Evolutionary conservation across 2,329 filamentous ascomycete genomes (phyloP).

Genomic region (Aspergillus tamarii): DNA sequence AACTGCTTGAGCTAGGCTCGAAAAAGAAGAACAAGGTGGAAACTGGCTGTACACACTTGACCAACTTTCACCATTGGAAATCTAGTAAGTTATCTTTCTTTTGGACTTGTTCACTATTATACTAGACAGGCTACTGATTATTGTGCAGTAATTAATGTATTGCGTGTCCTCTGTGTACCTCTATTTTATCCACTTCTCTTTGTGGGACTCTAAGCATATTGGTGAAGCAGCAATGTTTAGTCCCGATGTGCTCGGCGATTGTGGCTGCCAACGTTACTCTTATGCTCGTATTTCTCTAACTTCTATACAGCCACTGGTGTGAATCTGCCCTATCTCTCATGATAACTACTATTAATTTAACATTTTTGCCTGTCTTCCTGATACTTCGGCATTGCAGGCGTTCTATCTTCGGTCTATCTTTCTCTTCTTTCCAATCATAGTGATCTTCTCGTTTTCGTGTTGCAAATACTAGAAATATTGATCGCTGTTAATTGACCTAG

Average conservation of each 20-base stretch:
- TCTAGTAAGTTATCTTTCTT: conserved; percentile 62
- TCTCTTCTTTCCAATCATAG: not conserved
- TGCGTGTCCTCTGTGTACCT: not conserved
- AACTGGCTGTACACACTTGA: conserved; percentile 98
- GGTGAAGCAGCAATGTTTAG: not conserved
- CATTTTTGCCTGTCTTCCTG: conserved; percentile 10
- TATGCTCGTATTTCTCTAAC: not conserved
- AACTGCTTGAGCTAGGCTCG: conserved; percentile 57
- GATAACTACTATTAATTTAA: conserved; percentile 13
- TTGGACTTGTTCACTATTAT: not conserved
- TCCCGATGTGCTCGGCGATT: not conserved
- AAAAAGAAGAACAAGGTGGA: conserved; percentile 85
- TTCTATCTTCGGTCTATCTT: not conserved
- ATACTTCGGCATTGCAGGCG: conserved; percentile 4
- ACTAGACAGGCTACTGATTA: conserved; percentile 22
- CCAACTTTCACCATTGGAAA: conserved; percentile 92
- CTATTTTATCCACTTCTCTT: not conserved
- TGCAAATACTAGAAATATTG: not conserved
- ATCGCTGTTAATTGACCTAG: not conserved
- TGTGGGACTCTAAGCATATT: not conserved
- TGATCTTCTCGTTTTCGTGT: not conserved
- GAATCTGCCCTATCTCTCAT: conserved; percentile 2
- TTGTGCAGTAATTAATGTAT: conserved; percentile 32
- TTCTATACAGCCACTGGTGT: not conserved
- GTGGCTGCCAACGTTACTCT: not conserved